A percentile compares a stretch with the other conserved stretches of the same genome.
Evolutionary conservation across 2,329 filamentous ascomycete species (phyloP).

Genomic region (Trichoderma brevicompactum): DNA sequence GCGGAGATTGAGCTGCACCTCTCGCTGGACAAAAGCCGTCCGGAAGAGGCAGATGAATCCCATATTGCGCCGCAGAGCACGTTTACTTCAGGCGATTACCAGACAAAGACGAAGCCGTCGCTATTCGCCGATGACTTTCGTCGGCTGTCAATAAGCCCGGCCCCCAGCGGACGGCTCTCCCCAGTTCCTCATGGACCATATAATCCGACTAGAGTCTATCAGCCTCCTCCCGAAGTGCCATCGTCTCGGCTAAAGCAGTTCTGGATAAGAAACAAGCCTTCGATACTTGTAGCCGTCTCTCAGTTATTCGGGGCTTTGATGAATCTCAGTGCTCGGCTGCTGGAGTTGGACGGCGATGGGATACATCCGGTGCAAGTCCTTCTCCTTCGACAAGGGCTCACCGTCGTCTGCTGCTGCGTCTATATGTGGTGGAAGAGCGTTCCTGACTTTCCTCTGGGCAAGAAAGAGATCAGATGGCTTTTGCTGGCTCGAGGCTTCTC

Average conservation of each 20-base stretch:
- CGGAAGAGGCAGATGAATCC: constrained; percentile 9
- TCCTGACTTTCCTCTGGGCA: constrained; percentile 72
- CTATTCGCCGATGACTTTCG: constrained; percentile 17
- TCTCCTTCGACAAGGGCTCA: constrained; percentile 78
- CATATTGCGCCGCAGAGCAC: neutral
- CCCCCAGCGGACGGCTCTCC: constrained; percentile 32
- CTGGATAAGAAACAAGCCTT: constrained; percentile 71
- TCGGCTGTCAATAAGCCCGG: constrained; percentile 34
- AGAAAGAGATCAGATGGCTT: constrained; percentile 66
- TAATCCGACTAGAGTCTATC: neutral
- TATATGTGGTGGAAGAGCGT: constrained; percentile 77
- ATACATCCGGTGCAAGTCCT: constrained; percentile 87
- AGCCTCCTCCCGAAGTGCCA: neutral
- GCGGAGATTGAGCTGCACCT: constrained; percentile 23
- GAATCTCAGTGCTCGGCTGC: constrained; percentile 78
- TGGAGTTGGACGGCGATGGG: constrained; percentile 72
- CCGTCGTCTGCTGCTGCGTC: constrained; percentile 64
- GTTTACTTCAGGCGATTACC: constrained; percentile 1
- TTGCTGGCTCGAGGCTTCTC: constrained; percentile 69
- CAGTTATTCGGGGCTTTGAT: constrained; percentile 84
- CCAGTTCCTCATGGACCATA: constrained; percentile 30
- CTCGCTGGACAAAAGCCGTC: neutral
- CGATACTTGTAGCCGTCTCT: constrained; percentile 72
- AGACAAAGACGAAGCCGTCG: constrained; percentile 18
- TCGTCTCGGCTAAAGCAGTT: constrained; percentile 42